These are phyloP conservation scores for Metschnikowia baotianmanensis DNA, from an alignment of 805 yeast genomes.

Conservation along the genomic window DNA sequence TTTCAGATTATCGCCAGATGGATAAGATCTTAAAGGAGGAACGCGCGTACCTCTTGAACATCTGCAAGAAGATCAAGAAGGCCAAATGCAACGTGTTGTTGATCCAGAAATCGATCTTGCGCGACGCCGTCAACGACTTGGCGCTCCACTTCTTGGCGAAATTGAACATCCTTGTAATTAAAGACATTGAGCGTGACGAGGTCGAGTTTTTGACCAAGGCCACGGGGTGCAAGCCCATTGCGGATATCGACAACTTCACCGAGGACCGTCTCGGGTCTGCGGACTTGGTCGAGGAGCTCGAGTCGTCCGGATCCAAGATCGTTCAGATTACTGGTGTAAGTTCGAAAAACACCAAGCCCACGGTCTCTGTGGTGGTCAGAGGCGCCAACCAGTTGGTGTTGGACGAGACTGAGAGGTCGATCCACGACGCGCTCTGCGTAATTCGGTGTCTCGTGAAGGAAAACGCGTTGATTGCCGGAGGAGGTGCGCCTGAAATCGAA, in stretches of 20 bases:
- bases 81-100: conserved; percentile 91
- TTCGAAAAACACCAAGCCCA: conserved; percentile 52
- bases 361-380: conserved; percentile 88
- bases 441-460: conserved; percentile 83
- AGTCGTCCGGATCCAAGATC: conserved; percentile 84
- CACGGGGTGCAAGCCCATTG: conserved; percentile 92
- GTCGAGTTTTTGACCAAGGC: conserved; percentile 84
- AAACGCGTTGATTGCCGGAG: conserved; percentile 92
- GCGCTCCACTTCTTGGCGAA: conserved; percentile 93
- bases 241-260: conserved; percentile 88
- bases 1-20: conserved; percentile 98
- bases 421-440: conserved; percentile 97
- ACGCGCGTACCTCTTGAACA: conserved; percentile 89
- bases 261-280: conserved; percentile 93
- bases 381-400: conserved; percentile 90
- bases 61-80: conserved; percentile 94
- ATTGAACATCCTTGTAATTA: conserved; percentile 88
- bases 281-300: conserved; percentile 88
- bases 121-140: conserved; percentile 93
- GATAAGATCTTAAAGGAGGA: conserved; percentile 97
- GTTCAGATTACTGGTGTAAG: conserved; percentile 80
- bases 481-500: conserved; percentile 97
- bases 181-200: conserved; percentile 95
- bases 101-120: conserved; percentile 87
- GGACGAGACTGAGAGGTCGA: conserved; percentile 95